phyloP scores from a whole-genome alignment of 192 early-diverging fungal genomes.

The Coemansia sp. region DNA sequence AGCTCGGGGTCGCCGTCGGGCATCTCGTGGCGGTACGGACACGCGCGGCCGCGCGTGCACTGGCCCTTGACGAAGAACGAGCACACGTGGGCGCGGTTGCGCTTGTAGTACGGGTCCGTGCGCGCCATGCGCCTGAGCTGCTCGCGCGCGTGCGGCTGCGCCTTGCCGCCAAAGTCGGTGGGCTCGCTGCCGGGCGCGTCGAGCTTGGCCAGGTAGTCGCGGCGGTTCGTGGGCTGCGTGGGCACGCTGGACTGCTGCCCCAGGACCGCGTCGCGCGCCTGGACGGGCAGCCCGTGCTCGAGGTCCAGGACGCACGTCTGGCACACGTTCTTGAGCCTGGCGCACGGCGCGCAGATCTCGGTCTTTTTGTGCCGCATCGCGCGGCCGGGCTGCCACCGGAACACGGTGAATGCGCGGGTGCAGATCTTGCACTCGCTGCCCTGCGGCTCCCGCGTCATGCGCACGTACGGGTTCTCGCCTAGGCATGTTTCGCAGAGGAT shows the following conservation, averaged over 20 bases:
- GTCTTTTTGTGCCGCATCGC: conserved; percentile 98
- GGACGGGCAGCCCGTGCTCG: conserved; percentile 90
- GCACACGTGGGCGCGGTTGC: conserved; percentile 89
- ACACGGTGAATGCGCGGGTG: conserved; percentile 89
- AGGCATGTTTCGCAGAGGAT: conserved; percentile 97
- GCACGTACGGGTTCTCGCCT: conserved; percentile 96
- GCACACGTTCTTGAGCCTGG: conserved; percentile 98
- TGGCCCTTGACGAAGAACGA: conserved; percentile 95
- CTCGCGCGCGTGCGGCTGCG: conserved; percentile 51
- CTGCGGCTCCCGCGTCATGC: conserved; percentile 82
- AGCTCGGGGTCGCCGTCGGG: conserved; percentile 77
- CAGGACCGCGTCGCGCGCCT: conserved; percentile 88
- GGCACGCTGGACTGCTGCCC: conserved; percentile 77
- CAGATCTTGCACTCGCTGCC: conserved; percentile 90
- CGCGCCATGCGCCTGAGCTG: conserved; percentile 81
- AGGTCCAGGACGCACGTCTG: conserved; percentile 97
- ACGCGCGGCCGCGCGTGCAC: conserved; percentile 92
- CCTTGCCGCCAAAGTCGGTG: conserved; percentile 32
- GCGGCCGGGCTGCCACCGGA: conserved; percentile 92
- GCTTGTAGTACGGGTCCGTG: conserved; percentile 87
- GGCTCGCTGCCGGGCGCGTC: conserved; percentile 46
- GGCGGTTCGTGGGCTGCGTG: conserved; percentile 79
- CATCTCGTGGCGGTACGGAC: conserved; percentile 95
- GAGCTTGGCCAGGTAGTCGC: conserved; percentile 82
- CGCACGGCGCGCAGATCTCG: conserved; percentile 96